Evolutionary conservation across 2,329 filamentous ascomycete species (phyloP).

Genomic region (Fusarium sp.): DNA sequence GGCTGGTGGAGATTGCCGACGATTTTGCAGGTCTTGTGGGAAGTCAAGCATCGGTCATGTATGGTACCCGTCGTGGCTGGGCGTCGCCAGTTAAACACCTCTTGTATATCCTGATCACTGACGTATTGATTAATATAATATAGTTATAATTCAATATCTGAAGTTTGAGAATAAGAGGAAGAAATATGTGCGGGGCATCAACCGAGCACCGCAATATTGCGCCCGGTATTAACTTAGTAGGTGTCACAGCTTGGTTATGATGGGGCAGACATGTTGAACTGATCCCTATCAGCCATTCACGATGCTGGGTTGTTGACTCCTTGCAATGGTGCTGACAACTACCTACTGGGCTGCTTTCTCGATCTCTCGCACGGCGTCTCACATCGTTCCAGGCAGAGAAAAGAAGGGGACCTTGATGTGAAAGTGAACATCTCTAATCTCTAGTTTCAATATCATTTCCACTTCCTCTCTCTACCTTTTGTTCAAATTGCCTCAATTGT

Average conservation of each 20-base stretch:
- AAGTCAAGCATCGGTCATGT: constrained; percentile 33
- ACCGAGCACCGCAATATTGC: constrained; percentile 35
- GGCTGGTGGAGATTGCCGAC: constrained; percentile 36
- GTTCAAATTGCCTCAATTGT: background rate
- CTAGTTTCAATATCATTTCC: background rate
- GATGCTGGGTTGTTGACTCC: constrained; percentile 11
- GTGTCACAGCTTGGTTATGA: constrained; percentile 22
- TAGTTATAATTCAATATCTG: background rate
- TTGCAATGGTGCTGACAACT: constrained; percentile 17
- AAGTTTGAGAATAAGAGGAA: background rate
- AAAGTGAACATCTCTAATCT: background rate
- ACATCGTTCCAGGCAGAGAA: constrained; percentile 10
- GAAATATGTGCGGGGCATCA: constrained; percentile 19
- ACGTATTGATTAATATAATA: background rate
- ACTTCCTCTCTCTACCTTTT: background rate
- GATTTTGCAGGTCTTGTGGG: constrained; percentile 20
- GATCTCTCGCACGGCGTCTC: constrained; percentile 19
- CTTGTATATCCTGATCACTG: background rate
- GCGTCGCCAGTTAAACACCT: background rate
- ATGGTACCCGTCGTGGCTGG: constrained; percentile 20
- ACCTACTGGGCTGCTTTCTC: background rate
- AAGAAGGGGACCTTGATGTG: constrained; percentile 10
- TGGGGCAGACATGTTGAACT: constrained; percentile 11
- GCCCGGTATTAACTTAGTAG: constrained; percentile 20
- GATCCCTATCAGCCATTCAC: constrained; percentile 23